Conservation (phyloP, 2,329 filamentous ascomycete species). For the Diplocarpon rosae region DNA sequence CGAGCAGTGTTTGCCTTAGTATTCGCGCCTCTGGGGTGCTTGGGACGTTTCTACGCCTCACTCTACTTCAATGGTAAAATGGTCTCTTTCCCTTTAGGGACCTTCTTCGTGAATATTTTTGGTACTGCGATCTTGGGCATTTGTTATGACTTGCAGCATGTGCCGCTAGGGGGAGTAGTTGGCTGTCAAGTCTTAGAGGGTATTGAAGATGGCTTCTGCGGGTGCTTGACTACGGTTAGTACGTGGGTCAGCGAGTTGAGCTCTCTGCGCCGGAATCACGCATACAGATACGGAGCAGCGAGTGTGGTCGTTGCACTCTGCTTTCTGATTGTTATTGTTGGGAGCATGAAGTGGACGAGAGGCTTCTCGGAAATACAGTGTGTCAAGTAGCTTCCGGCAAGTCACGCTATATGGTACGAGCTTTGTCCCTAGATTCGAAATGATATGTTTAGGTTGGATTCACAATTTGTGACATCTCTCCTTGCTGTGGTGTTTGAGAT, state of each 20-base stretch:
- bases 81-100: slow-evolving; percentile 69
- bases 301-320: slow-evolving; percentile 51
- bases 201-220: slow-evolving; percentile 57
- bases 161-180: slow-evolving; percentile 39
- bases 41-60: slow-evolving; percentile 64
- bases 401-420: background rate
- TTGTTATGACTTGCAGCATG: slow-evolving; percentile 69
- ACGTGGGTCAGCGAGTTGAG: slow-evolving; percentile 55
- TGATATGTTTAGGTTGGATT: too few relatives aligned
- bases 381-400: slow-evolving; percentile 15
- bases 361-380: slow-evolving; percentile 36
- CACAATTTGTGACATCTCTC: too few relatives aligned
- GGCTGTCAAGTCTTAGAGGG: slow-evolving; percentile 60
- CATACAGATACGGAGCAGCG: slow-evolving; percentile 55
- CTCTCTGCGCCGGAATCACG: slow-evolving; percentile 39
- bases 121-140: slow-evolving; percentile 67
- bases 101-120: slow-evolving; percentile 69
- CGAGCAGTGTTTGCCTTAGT: slow-evolving; percentile 64
- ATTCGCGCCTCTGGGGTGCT: slow-evolving; percentile 71
- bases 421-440: too few relatives aligned
- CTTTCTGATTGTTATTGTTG: slow-evolving; percentile 60
- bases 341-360: slow-evolving; percentile 58
- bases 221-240: slow-evolving; percentile 54
- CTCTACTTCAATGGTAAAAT: slow-evolving; percentile 57
- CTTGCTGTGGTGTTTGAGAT: too few relatives aligned